Base-by-base conservation (phyloP, 2,329 filamentous ascomycete genomes). In the Arachnomyces sp. region DNA sequence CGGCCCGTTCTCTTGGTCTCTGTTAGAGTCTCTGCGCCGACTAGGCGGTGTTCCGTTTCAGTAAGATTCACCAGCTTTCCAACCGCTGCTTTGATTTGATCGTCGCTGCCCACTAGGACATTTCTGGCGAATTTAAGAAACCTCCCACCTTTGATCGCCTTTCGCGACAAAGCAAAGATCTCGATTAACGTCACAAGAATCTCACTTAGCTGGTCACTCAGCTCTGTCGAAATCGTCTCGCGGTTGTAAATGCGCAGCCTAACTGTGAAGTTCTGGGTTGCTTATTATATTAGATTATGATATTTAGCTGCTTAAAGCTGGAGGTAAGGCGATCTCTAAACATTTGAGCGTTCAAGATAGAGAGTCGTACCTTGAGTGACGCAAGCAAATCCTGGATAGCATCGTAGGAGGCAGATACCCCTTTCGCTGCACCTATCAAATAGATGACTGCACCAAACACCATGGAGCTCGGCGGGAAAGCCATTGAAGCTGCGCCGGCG, bases 161-260 rank as follows among this genome's bases (percentile, higher is more conserved):
- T 66, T 13, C 60, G 60, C 0, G 69, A 63, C 1, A 69, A 47
- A 7, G 71, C 59, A 21, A 73, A 60, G 3, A 72, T 64, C 41
- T 72, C 62, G 28, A 73, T 67, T 0, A 73, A 43, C 1, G 66
- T 60, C 0, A 63, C 63, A 2, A 73, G 54, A 5, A 72, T 68
- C 2, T 58, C 53, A 11, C 62, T 60, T 3, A 71, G 52, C 40
- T 71, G 69, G 12, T 59, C 50, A 9, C 60, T 52, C 3, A 71
- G 51, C 14, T 65, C 55, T 1, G 44, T 33, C 0, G 66, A 68
- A 44, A 72, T 57, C 9, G 55, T 40, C 16, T 65, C 54, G 14
- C 59, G 56, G 6, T 65, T 49, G 32, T 72, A 71, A 14, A 69
- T 61, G 12, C 61, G 57, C 5, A 71, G 45, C 12, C 68, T 57